A percentile compares a stretch with the other conserved stretches of the same genome.
Conservation (phyloP, 2,329 filamentous ascomycete genomes). For the Colletotrichum liriopes region DNA sequence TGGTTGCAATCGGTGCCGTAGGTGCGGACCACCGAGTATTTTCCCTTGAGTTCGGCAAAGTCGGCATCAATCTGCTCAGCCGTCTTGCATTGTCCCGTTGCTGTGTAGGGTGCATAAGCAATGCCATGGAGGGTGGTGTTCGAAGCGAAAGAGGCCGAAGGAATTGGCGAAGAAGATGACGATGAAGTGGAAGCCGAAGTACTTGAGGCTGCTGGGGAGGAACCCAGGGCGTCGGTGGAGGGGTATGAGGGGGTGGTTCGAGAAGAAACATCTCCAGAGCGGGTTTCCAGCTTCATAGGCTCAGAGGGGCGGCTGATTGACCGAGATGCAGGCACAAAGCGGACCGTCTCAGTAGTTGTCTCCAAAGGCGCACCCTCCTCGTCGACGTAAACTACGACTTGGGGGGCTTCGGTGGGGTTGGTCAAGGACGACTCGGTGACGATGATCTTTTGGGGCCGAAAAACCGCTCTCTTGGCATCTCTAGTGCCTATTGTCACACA, state of each 20-base stretch:
- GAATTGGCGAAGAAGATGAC: not conserved
- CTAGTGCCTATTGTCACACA: constrained; percentile 27
- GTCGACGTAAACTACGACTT: constrained; percentile 74
- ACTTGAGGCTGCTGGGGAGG: not conserved
- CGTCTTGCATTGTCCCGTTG: constrained; percentile 76
- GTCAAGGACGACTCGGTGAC: constrained; percentile 56
- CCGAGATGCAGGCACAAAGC: constrained; percentile 47
- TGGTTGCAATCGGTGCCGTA: constrained; percentile 89
- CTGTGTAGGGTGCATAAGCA: constrained; percentile 66
- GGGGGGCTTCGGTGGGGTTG: constrained; percentile 59
- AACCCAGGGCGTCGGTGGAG: not conserved
- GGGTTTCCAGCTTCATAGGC: constrained; percentile 12
- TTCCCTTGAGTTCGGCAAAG: constrained; percentile 66
- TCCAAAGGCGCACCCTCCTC: constrained; percentile 67
- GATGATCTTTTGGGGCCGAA: constrained; percentile 48
- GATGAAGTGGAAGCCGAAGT: not conserved
- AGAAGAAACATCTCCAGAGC: constrained; percentile 15
- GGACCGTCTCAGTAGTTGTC: constrained; percentile 57
- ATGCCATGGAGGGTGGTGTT: constrained; percentile 55
- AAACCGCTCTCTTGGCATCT: constrained; percentile 3
- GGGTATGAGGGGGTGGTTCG: not conserved
- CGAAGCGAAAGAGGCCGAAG: constrained; percentile 2
- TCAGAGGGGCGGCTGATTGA: not conserved
- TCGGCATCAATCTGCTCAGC: constrained; percentile 75
- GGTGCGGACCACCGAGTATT: constrained; percentile 78